Evolutionary conservation across 164 flowering plant species (phyloP), one percentile per base, ranked within the genome.

Genomic region (Malania oleifera): DNA sequence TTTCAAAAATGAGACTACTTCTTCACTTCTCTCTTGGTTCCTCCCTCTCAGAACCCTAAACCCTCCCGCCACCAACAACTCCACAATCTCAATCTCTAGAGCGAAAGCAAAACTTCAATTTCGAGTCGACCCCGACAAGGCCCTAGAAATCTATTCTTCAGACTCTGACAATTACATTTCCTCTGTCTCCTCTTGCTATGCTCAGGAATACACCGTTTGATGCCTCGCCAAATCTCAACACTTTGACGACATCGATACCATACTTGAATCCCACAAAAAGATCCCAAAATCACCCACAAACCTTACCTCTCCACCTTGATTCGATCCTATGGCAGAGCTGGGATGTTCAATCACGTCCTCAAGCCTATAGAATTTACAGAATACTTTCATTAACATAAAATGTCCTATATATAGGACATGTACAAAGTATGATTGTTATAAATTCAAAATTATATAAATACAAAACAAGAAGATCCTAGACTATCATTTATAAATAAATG

Each of bases 291-390:
- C 72, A 72, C 65, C 20, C 70, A 82, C 29, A 95, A 91, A 48
- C 62, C 82, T 28, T 88, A 54, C 71, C 60, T 86, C 26, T 71
- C 77, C 24, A 66, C 81, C 24, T 66, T 88, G 34, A 88, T 88
- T 48, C 72, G 80, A 40, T 78, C 87, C 23, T 91, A 91, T 60
- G 95, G 96, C 12, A 57, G 50, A 2, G 95, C 82, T 10, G 90
- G 91, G 6, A 91, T 91, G 98, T 73, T 73, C 45, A 84, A 86
- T 40, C 87, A 81, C 25, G 98, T 92, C 9, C 48, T 80, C 59
- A 65, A 58, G n/a, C n/a, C n/a, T n/a, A n/a, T n/a, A n/a, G n/a
- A n/a, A n/a, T n/a, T n/a, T n/a, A n/a, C n/a, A n/a, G n/a, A n/a
- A n/a, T n/a, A n/a, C n/a, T n/a, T n/a, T n/a, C n/a, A n/a, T n/a